These are phyloP conservation scores for Extremus antarcticus DNA, from an alignment of 495 filamentous ascomycete genomes.

Conservation along the genomic window DNA sequence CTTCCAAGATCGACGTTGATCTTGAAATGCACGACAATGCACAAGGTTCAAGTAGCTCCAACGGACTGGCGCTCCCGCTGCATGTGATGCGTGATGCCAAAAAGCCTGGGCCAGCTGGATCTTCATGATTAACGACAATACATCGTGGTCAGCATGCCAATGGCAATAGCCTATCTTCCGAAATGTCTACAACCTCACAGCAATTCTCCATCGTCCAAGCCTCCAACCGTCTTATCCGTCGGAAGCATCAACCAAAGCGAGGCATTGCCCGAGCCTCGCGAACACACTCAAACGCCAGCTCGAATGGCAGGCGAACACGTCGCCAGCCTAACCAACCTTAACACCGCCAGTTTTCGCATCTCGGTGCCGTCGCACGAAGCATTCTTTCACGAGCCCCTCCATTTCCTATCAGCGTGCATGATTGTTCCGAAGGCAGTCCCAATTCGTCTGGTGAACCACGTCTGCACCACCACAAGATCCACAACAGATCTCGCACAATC, in stretches of 20 bases:
- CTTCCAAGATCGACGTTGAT: not conserved
- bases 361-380: not conserved
- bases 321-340: constrained; percentile 16
- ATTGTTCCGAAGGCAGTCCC: constrained; percentile 2
- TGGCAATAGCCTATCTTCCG: not conserved
- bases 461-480: constrained; percentile 9
- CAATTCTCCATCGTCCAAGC: not conserved
- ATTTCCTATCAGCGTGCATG: constrained; percentile 6
- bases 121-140: too few relatives aligned
- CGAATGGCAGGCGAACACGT: constrained; percentile 16
- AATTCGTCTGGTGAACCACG: constrained; percentile 4
- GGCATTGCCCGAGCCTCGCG: not conserved
- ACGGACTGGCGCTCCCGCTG: not conserved
- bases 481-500: not conserved
- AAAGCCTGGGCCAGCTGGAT: not conserved
- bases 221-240: not conserved
- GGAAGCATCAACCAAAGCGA: not conserved
- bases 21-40: not conserved
- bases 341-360: constrained; percentile 4
- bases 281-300: constrained; percentile 14
- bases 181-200: not conserved
- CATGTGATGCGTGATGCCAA: not conserved
- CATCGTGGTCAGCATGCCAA: not conserved
- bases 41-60: not conserved
- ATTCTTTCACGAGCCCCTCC: constrained; percentile 3